Conservation (phyloP, 805 yeast genomes). For the Kluyveromyces aestuarii region DNA sequence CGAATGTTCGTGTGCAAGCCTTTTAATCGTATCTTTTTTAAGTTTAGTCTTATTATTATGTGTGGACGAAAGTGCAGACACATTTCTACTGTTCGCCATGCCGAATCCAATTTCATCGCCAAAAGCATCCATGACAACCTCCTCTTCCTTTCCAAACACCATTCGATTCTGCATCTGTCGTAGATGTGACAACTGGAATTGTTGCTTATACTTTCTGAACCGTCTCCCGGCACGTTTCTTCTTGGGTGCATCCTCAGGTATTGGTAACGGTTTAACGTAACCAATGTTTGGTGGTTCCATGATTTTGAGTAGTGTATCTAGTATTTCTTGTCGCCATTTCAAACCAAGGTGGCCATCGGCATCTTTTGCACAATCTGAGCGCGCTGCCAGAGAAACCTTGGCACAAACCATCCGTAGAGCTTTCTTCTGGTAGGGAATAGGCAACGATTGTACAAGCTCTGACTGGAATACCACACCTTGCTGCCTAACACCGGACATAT, state of each 20-base stretch:
- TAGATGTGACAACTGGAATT: slow-evolving; percentile 70
- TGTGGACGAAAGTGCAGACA: slow-evolving; percentile 15
- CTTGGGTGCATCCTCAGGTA: slow-evolving; percentile 66
- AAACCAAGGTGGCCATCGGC: slow-evolving; percentile 44
- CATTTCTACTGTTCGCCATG: slow-evolving; percentile 36
- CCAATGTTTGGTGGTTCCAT: slow-evolving; percentile 68
- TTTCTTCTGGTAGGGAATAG: slow-evolving; percentile 51
- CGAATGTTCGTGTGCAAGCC: slow-evolving; percentile 26
- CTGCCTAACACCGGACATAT: slow-evolving; percentile 41
- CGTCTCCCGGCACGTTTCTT: slow-evolving; percentile 83
- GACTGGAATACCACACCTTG: slow-evolving; percentile 62
- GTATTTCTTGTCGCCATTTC: slow-evolving; percentile 52
- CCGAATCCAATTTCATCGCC: slow-evolving; percentile 85
- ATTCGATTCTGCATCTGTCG: slow-evolving; percentile 78
- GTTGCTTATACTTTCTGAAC: slow-evolving; percentile 70
- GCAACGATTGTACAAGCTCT: slow-evolving; percentile 49
- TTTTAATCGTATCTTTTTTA: slow-evolving; percentile 49
- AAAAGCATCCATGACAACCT: slow-evolving; percentile 47
- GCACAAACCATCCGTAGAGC: slow-evolving; percentile 75
- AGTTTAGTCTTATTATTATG: slow-evolving; percentile 46
- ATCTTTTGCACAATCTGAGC: slow-evolving; percentile 54
- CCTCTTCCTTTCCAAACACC: slow-evolving; percentile 73
- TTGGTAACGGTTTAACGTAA: slow-evolving; percentile 61
- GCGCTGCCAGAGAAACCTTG: slow-evolving; percentile 71
- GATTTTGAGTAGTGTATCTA: slow-evolving; percentile 56